Evolutionary conservation across 169 alveolate genomes (phyloP), one percentile per base, ranked within the genome.

Genomic region (Plasmodium gallinaceum): DNA sequence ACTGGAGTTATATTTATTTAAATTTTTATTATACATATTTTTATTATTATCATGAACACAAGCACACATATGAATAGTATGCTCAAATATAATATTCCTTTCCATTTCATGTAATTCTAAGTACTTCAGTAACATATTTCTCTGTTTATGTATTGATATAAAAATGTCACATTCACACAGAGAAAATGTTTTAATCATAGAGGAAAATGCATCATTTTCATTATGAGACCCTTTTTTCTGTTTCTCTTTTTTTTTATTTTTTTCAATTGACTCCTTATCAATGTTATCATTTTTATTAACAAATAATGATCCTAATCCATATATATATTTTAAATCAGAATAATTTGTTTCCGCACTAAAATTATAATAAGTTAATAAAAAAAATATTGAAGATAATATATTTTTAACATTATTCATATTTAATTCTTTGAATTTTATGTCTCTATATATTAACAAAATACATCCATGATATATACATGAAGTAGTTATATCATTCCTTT

Each of bases 231-330:
- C 45, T 37, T 0, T 39, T 39, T 58, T 20, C 10, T 37, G 12
- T 65, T 70, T 45, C n/a, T 16, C 7, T 7, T 72, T 70, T 45
- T 45, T 86, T 16, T 64, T 43, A 0, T 10, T 54, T 6, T 24
- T 26, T 18, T 43, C 24, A 24, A 69, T 60, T 5, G 42, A 42
- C 24, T 62, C 76, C 10, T 32, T 42, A 60, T 4, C 22, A 24
- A 66, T 80, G 46, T 64, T 86, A 24, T 86, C 92, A 51, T 64
- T 86, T 18, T 46, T 72, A 60, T 86, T 86, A 14, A 86, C 92
- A 86, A 86, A 86, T 32, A 86, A 48, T n/a, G 92, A 86, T 58
- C 92, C 92, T 52, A 86, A 54, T 16, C 92, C 92, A 42, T 86
- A 86, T 18, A 86, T 61, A 52, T 86, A 58, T 73, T 86, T 86